phyloP scores from a whole-genome alignment of 306 rosid genomes.

The Cicer bijugum region DNA sequence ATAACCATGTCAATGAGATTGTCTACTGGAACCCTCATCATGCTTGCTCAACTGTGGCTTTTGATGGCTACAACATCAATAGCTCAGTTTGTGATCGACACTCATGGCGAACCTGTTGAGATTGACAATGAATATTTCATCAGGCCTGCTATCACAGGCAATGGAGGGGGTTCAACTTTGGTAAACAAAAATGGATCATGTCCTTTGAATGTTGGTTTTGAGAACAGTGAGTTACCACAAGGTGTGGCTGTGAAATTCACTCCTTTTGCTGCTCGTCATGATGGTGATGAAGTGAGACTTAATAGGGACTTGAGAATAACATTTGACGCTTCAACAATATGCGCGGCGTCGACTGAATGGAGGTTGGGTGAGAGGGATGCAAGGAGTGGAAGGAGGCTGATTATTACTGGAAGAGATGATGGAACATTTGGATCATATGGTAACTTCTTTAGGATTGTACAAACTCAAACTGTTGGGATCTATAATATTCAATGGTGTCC shows the following conservation, averaged over 20 bases:
- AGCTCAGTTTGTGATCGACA: slow-evolving; percentile 54
- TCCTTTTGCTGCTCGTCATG: slow-evolving; percentile 29
- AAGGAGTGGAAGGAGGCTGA: slow-evolving; percentile 42
- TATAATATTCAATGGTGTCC: slow-evolving; percentile 69
- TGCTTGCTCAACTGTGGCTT: slow-evolving; percentile 30
- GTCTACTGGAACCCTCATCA: neutral
- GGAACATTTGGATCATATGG: neutral
- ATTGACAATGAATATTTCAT: slow-evolving; percentile 58
- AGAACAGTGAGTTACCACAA: slow-evolving; percentile 15
- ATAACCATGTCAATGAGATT: slow-evolving; percentile 37
- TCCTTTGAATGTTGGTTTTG: slow-evolving; percentile 56
- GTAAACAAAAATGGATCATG: slow-evolving; percentile 46
- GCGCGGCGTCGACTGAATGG: slow-evolving; percentile 50
- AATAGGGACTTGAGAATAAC: slow-evolving; percentile 44
- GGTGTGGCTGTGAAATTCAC: slow-evolving; percentile 45
- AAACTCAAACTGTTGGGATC: neutral
- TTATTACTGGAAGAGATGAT: slow-evolving; percentile 33
- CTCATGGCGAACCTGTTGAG: slow-evolving; percentile 47
- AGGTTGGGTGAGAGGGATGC: slow-evolving; percentile 39
- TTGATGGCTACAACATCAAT: slow-evolving; percentile 45
- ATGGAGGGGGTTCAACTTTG: slow-evolving; percentile 62
- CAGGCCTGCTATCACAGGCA: slow-evolving; percentile 62
- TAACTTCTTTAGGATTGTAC: slow-evolving; percentile 50
- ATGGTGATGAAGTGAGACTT: slow-evolving; percentile 34
- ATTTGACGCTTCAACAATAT: slow-evolving; percentile 38